Evolutionary conservation across 495 filamentous ascomycete genomes (phyloP).

Genomic region (Penicillium maclennaniae): DNA sequence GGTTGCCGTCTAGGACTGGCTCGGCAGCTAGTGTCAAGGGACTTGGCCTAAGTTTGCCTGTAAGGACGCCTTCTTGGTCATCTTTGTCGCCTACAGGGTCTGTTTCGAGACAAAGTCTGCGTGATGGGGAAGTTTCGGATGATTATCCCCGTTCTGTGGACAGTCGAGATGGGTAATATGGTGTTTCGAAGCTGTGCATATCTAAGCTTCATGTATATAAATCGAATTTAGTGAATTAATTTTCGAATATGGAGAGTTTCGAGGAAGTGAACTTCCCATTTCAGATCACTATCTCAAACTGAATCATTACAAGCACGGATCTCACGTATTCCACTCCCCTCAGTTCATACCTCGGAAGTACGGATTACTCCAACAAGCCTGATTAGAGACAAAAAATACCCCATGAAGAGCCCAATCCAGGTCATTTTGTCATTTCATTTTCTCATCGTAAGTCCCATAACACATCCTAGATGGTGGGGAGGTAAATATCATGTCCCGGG

Average conservation of each 20-base stretch:
- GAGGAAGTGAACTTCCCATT: too few species aligned
- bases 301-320: too few species aligned
- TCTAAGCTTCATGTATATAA: slow-evolving; percentile 1
- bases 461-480: too few species aligned
- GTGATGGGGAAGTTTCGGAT: slow-evolving; percentile 22
- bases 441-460: too few species aligned
- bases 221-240: background rate
- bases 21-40: slow-evolving; percentile 35
- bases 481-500: too few species aligned
- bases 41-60: slow-evolving; percentile 35
- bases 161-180: slow-evolving; percentile 15
- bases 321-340: too few species aligned
- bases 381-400: too few species aligned
- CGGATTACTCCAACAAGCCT: too few species aligned
- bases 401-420: too few species aligned
- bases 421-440: too few species aligned
- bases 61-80: slow-evolving; percentile 37
- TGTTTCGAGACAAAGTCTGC: slow-evolving; percentile 21
- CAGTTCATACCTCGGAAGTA: too few species aligned
- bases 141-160: slow-evolving; percentile 15
- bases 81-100: slow-evolving; percentile 34
- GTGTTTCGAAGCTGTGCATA: background rate
- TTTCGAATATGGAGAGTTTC: background rate
- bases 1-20: slow-evolving; percentile 21
- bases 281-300: too few species aligned